These are phyloP conservation scores for Comarum palustre DNA, from an alignment of 306 rosid species.

Conservation along the genomic window DNA sequence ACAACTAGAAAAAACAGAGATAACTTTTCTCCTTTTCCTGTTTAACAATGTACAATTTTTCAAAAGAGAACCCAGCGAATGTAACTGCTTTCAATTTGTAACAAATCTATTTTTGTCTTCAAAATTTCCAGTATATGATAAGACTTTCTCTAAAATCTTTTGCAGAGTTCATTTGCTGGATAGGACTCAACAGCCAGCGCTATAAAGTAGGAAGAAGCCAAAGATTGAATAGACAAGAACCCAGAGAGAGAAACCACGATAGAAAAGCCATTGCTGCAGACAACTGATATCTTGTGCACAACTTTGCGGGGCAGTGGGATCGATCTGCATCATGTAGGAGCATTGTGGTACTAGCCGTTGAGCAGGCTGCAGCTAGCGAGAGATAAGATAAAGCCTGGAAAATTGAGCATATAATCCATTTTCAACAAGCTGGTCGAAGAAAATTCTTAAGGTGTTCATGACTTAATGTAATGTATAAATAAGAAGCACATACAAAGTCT, in stretches of 20 bases:
- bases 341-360: slow-evolving; percentile 64
- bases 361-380: slow-evolving; percentile 75
- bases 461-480: not conserved
- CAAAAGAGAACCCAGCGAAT: not conserved
- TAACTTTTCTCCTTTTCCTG: not conserved
- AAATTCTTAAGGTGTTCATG: not conserved
- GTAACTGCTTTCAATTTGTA: slow-evolving; percentile 13
- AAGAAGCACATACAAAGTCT: slow-evolving; percentile 59
- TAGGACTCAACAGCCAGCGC: slow-evolving; percentile 16
- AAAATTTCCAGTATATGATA: not conserved
- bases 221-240: slow-evolving; percentile 72
- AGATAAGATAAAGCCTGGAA: slow-evolving; percentile 68
- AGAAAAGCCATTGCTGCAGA: slow-evolving; percentile 89
- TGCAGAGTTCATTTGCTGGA: slow-evolving; percentile 29
- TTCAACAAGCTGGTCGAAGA: slow-evolving; percentile 5
- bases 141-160: slow-evolving; percentile 30
- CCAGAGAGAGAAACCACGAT: slow-evolving; percentile 71
- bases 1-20: not conserved
- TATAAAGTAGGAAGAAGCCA: slow-evolving; percentile 73
- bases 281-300: slow-evolving; percentile 68
- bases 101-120: not conserved
- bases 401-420: slow-evolving; percentile 6
- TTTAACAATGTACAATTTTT: not conserved
- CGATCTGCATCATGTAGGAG: slow-evolving; percentile 39
- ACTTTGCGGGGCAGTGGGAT: slow-evolving; percentile 46